Conservation (phyloP, 1,284 basidiomycete genomes). For the Sporisorium graminicola region DNA sequence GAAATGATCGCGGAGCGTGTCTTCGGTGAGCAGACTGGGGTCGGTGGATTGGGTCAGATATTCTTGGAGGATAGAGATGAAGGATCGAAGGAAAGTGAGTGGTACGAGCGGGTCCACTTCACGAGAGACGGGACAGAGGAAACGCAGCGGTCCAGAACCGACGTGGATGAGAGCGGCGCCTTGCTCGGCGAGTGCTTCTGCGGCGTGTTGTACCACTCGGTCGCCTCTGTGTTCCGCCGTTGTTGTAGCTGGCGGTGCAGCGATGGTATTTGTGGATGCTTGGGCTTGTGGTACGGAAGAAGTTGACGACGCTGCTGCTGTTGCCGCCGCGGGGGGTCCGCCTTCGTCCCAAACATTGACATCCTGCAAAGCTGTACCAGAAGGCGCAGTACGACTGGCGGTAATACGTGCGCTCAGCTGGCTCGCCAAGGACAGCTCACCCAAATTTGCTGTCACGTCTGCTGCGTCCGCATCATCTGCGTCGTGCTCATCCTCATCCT, state of each 20-base stretch:
- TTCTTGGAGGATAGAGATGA: conserved; percentile 75
- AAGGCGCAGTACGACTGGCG: conserved; percentile 18
- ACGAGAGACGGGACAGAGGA: conserved; percentile 83
- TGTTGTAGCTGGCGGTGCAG: not conserved
- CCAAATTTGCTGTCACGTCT: conserved; percentile 26
- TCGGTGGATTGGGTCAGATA: conserved; percentile 57
- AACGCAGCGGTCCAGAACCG: conserved; percentile 78
- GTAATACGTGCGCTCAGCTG: conserved; percentile 42
- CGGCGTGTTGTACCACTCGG: conserved; percentile 31
- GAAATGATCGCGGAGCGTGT: conserved; percentile 62
- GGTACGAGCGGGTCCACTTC: conserved; percentile 90
- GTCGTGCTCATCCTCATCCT: conserved; percentile 26
- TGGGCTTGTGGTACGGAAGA: not conserved
- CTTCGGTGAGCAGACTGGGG: conserved; percentile 56
- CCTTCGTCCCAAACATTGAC: conserved; percentile 50
- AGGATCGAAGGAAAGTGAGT: conserved; percentile 87
- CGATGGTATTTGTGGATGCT: not conserved
- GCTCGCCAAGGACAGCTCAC: conserved; percentile 44
- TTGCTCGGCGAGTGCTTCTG: conserved; percentile 57
- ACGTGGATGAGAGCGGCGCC: conserved; percentile 81
- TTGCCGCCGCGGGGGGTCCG: not conserved
- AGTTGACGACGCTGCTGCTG: not conserved
- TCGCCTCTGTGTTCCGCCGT: conserved; percentile 16
- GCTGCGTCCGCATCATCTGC: conserved; percentile 23
- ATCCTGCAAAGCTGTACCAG: conserved; percentile 20